Evolutionary conservation across 345 rosid genomes (phyloP).

Genomic region (Euphorbia peplus): DNA sequence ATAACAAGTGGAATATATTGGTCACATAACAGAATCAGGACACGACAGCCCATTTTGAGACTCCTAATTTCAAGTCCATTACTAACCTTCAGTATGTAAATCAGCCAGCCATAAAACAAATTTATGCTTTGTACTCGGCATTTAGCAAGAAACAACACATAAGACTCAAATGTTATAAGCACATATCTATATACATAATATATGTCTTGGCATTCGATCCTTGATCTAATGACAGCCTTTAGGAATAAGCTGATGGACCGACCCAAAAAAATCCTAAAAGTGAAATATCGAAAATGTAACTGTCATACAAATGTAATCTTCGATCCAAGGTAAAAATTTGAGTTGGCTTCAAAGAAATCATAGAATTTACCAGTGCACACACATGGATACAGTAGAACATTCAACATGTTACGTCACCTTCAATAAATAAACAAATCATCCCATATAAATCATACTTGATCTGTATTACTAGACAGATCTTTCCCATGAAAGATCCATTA

Average conservation of each 20-base stretch:
- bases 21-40: no score
- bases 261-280: neutral
- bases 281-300: neutral
- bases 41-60: no score
- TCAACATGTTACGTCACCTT: no score
- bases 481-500: no score
- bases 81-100: neutral
- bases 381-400: no score
- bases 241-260: neutral
- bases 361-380: no score
- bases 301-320: neutral
- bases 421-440: no score
- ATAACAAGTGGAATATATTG: no score
- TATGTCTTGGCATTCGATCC: neutral
- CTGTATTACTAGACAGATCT: no score
- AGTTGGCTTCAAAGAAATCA: neutral
- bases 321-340: neutral
- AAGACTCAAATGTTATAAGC: neutral
- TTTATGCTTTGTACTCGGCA: neutral
- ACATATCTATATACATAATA: neutral
- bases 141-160: neutral
- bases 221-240: neutral
- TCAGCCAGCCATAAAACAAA: neutral
- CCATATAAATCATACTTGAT: no score
- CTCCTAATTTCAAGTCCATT: neutral